Conservation (phyloP, 352 stramenopile genomes). For the Phytophthora litchii region DNA sequence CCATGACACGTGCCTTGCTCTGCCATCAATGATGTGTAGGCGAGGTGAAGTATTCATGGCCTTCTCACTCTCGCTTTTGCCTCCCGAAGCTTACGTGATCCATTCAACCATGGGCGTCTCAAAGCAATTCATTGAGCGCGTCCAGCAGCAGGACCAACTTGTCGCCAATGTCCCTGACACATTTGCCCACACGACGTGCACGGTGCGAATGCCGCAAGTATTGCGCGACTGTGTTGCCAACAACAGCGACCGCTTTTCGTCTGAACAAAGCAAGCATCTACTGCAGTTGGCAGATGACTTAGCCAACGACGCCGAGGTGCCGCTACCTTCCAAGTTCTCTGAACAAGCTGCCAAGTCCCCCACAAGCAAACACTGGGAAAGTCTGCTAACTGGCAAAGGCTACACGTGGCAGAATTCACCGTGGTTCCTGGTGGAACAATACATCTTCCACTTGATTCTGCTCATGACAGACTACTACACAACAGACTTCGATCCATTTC, state of each 20-base stretch:
- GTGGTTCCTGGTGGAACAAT: conserved; percentile 74
- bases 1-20: not conserved
- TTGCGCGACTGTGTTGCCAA: conserved; percentile 55
- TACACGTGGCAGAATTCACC: conserved; percentile 68
- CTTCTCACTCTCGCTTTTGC: conserved; percentile 5
- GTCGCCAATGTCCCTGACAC: conserved; percentile 39
- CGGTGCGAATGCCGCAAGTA: conserved; percentile 51
- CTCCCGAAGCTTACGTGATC: not conserved
- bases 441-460: conserved; percentile 75
- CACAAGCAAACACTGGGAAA: conserved; percentile 47
- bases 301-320: conserved; percentile 40
- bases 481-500: conserved; percentile 60
- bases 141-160: conserved; percentile 41
- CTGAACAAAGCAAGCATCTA: conserved; percentile 31
- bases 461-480: conserved; percentile 64
- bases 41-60: too few relatives aligned
- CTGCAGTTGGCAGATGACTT: conserved; percentile 49
- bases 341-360: conserved; percentile 37
- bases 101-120: conserved; percentile 19
- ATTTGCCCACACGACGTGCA: conserved; percentile 61
- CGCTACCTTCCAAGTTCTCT: conserved; percentile 37
- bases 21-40: conserved; percentile 21
- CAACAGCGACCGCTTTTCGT: conserved; percentile 42
- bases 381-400: conserved; percentile 35
- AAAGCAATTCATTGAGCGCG: conserved; percentile 41